Evolutionary conservation across 2,329 filamentous ascomycete species (phyloP).

Genomic region (Clarireedia monteithiana): DNA sequence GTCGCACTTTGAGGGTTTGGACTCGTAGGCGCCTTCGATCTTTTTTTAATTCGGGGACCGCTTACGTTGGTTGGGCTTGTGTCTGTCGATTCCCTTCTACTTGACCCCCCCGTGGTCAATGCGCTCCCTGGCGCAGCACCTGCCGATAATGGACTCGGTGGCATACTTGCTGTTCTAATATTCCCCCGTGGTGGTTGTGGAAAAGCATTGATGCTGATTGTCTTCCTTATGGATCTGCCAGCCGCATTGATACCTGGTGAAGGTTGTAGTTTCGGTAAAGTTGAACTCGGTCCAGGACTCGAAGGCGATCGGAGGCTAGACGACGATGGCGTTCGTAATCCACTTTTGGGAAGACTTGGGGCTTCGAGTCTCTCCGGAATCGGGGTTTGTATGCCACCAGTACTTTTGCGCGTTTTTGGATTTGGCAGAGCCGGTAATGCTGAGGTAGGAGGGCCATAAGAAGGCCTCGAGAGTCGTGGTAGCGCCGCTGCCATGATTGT

Average conservation of each 20-base stretch:
- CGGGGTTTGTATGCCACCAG: conserved; percentile 38
- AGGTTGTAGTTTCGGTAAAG: conserved; percentile 48
- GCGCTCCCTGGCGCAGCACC: conserved; percentile 29
- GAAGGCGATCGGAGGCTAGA: conserved; percentile 45
- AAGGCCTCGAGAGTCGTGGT: conserved; percentile 51
- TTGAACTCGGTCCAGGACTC: conserved; percentile 41
- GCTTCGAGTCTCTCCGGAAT: conserved; percentile 19
- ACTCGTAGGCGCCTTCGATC: conserved; percentile 26
- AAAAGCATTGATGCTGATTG: conserved; percentile 89
- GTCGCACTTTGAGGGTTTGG: conserved; percentile 29
- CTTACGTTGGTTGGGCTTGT: conserved; percentile 15
- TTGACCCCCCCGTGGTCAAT: conserved; percentile 17
- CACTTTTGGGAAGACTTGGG: conserved; percentile 43
- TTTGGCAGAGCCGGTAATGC: conserved; percentile 69
- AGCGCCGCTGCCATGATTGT: conserved; percentile 31
- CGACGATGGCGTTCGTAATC: conserved; percentile 51
- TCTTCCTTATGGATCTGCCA: conserved; percentile 71
- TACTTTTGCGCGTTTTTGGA: conserved; percentile 64
- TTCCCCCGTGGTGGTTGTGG: conserved; percentile 76
- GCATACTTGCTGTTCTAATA: conserved; percentile 51
- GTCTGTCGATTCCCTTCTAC: conserved; percentile 21
- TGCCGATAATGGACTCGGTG: conserved; percentile 50
- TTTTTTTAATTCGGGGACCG: conserved; percentile 20
- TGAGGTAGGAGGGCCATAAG: conserved; percentile 62
- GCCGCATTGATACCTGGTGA: conserved; percentile 48